Evolutionary conservation across 257 asterid genomes (phyloP).

Genomic region (Plantago elongata): DNA sequence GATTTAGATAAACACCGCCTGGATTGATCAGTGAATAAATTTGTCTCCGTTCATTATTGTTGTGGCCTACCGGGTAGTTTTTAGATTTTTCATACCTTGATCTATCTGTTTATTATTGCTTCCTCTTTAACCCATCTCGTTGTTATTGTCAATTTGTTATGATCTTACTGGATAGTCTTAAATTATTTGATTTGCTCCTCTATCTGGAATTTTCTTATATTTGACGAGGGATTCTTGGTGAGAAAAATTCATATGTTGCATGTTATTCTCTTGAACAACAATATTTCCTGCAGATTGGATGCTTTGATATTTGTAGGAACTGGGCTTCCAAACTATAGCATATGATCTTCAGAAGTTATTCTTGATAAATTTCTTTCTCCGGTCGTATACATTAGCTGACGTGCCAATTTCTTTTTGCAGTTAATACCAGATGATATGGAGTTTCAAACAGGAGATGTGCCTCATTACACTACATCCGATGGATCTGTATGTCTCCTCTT

Average conservation of each 20-base stretch:
- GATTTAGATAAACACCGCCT: no score
- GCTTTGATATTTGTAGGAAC: neutral
- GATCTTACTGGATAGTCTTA: no score
- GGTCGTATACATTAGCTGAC: neutral
- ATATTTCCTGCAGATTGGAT: neutral
- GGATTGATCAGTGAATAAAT: no score
- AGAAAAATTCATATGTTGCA: neutral
- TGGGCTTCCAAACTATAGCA: neutral
- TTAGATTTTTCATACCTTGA: no score
- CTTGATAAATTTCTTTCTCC: neutral
- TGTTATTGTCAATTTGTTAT: no score
- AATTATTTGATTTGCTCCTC: neutral
- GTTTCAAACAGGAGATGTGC: conserved; percentile 88
- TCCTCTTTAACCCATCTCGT: no score
- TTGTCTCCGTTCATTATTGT: no score
- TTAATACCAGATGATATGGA: conserved; percentile 98
- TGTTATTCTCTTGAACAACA: neutral
- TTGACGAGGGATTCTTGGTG: no score
- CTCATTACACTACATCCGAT: conserved; percentile 90
- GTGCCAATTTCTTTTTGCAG: conserved; percentile 25
- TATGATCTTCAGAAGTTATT: conserved; percentile 6
- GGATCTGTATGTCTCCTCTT: conserved; percentile 42
- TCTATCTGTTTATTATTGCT: no score
- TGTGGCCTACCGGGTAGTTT: no score
- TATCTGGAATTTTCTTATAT: neutral